phyloP scores from a whole-genome alignment of 208 protist species.

The Leptomonas pyrrhocoris region DNA sequence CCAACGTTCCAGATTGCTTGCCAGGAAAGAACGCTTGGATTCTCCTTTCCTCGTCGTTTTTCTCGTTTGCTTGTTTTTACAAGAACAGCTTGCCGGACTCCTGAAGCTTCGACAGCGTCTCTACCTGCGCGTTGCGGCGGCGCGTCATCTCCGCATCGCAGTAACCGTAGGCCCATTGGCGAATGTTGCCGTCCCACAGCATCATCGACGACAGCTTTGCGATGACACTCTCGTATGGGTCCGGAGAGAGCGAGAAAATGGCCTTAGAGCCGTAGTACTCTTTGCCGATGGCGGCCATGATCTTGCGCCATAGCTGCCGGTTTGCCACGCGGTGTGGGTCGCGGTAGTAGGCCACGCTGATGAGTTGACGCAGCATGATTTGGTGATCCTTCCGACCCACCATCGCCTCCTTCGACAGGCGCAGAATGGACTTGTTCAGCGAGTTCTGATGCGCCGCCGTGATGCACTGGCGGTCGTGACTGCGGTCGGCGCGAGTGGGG shows the following conservation, averaged over 20 bases:
- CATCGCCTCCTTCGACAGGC: conserved; percentile 42
- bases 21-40: too few species aligned
- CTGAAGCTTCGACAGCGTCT: conserved; percentile 57
- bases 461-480: conserved; percentile 58
- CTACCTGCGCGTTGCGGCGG: conserved; percentile 51
- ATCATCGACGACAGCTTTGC: conserved; percentile 89
- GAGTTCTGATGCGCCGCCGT: conserved; percentile 59
- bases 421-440: conserved; percentile 80
- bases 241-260: conserved; percentile 76
- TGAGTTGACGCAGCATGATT: conserved; percentile 84
- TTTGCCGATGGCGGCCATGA: conserved; percentile 70
- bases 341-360: conserved; percentile 66
- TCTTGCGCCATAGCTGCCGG: conserved; percentile 65
- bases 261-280: conserved; percentile 83
- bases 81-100: conserved; percentile 72
- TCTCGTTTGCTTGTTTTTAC: conserved; percentile 8
- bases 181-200: conserved; percentile 70
- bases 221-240: conserved; percentile 84
- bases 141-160: conserved; percentile 53
- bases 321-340: conserved; percentile 64
- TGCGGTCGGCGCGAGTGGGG: conserved; percentile 50
- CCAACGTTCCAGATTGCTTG: not conserved
- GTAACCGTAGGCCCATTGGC: conserved; percentile 76
- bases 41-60: not conserved
- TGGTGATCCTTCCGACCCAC: conserved; percentile 82